Evolutionary conservation across 2,329 filamentous ascomycete genomes (phyloP), one percentile per base, ranked within the genome.

Genomic region (Sporothrix brasiliensis): DNA sequence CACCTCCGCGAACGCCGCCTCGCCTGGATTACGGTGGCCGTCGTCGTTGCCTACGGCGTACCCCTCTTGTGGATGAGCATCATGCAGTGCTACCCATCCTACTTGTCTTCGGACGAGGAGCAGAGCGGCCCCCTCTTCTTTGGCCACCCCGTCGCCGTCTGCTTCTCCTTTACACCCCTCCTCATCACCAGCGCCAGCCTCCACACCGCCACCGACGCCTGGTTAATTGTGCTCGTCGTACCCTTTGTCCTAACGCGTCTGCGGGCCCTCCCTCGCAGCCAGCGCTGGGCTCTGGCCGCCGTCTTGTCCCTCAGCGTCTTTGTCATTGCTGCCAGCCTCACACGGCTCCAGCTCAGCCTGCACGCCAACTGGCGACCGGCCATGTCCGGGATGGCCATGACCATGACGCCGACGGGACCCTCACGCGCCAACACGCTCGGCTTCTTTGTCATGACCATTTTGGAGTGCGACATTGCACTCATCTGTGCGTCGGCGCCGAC

Each of bases 231-330:
- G 2, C 75, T 86, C 4, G 79, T 84, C 0, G 74, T 85, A 13
- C 80, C 81, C 3, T 79, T 79, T 56, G 71, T 85, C 4, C 72
- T 78, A 2, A 72, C 77, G 2, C 74, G 79, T 2, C 77, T 85
- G 13, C 67, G 44, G 2, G 77, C 79, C 10, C 72, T 83, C 13
- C 78, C 78, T 16, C 76, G 76, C n/a, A 79, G 80, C 54, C 82
- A 83, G 73, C 85, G 83, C 75, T 54, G 81, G 56, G 80, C 80
- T 47, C 78, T 85, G 2, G 76, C 77, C 1, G 58, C 81, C 21
- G 82, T 86, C 76, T 79, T 86, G 67, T 80, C 79, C 13, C 76
- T 86, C 16, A 80, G 83, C 39, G 73, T 80, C 19, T 81, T 84
- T 65, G 79, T 79, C 14, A 74, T 81, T 6, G 78, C 76, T 5